Evolutionary conservation across 2,329 filamentous ascomycete genomes (phyloP).

Genomic region (Fusarium brachygibbosum): DNA sequence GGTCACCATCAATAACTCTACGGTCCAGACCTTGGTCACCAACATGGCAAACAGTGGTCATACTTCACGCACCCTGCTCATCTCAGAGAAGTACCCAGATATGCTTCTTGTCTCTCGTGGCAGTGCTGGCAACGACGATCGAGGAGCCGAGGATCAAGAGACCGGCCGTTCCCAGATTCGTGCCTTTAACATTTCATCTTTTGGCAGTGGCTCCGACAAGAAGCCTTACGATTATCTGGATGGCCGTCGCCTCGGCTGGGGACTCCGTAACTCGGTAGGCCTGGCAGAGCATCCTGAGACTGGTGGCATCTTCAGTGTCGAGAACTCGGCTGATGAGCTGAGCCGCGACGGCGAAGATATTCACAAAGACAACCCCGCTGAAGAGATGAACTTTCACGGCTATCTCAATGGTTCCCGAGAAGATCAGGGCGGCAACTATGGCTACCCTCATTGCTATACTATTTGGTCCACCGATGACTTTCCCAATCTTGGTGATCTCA

Average conservation of each 20-base stretch:
- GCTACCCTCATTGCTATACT: slow-evolving; percentile 78
- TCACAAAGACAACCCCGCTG: slow-evolving; percentile 77
- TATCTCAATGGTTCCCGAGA: slow-evolving; percentile 59
- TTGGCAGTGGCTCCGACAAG: slow-evolving; percentile 30
- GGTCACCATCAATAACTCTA: slow-evolving; percentile 58
- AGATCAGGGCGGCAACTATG: slow-evolving; percentile 69
- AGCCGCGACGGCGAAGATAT: slow-evolving; percentile 70
- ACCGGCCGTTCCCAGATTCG: slow-evolving; percentile 77
- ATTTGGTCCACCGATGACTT: slow-evolving; percentile 69
- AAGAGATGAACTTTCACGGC: slow-evolving; percentile 81
- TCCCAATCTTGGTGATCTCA: slow-evolving; percentile 58
- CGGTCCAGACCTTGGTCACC: slow-evolving; percentile 65
- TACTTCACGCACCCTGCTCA: slow-evolving; percentile 74
- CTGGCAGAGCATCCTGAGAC: slow-evolving; percentile 71
- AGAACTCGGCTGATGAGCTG: slow-evolving; percentile 78
- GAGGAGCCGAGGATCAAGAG: slow-evolving; percentile 61
- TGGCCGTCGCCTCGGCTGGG: slow-evolving; percentile 72
- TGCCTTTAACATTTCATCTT: slow-evolving; percentile 62
- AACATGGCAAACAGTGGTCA: slow-evolving; percentile 75
- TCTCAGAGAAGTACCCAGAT: slow-evolving; percentile 67
- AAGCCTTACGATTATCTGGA: slow-evolving; percentile 62
- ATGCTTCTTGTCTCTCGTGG: slow-evolving; percentile 76
- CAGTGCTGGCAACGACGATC: slow-evolving; percentile 73
- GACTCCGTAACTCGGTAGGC: slow-evolving; percentile 79
- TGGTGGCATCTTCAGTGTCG: slow-evolving; percentile 71